Evolutionary conservation across 192 early-diverging fungal species (phyloP), one percentile per base, ranked within the genome.

Genomic region (Paraglomus brasilianum): DNA sequence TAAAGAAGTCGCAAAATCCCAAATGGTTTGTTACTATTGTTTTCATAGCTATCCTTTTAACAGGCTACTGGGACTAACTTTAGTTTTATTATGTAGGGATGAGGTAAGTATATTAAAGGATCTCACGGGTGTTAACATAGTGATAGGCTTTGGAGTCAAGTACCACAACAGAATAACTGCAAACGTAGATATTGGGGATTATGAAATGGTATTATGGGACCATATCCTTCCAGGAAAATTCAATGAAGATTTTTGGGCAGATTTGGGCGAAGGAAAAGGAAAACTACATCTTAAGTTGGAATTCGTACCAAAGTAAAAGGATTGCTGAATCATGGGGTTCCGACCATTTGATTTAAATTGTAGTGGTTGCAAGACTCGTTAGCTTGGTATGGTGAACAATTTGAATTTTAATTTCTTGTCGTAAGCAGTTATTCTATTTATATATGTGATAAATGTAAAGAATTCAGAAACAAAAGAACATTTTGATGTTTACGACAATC

Each of bases 1-100:
- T 86, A 56, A 92, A 92, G 78, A 91, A 91, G 72, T 89, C 80
- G 9, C 55, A 87, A 11, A 72, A 83, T 7, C 93, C 91, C 9
- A 66, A 51, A 58, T 93, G 87, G 87, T 86, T 85, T 42, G 81
- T 77, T 53, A 63, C 42, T 46, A 79, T 56, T 10, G 71, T 72
- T 22, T 46, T 80, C 5, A 46, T 63, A 11, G 30, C 30, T 5
- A 22, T 66, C 17, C 44, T 17, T 39, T 24, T 17, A 63, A 24
- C 13, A 17, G 15, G 19, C 47, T 46, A 21, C 44, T 19, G 4
- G 15, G 39, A 46, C 13, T 24, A n/a, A 19, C 2, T 14, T 38
- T 0, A 0, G 14, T 46, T 48, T 48, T 48, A 46, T 19, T 43
- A 2, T 62, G 10, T 2, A 69, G 66, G 66, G n/a, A 56, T 14